These are phyloP conservation scores for Schwanniomyces polymorphus DNA, from an alignment of 805 yeast genomes.

Conservation along the genomic window DNA sequence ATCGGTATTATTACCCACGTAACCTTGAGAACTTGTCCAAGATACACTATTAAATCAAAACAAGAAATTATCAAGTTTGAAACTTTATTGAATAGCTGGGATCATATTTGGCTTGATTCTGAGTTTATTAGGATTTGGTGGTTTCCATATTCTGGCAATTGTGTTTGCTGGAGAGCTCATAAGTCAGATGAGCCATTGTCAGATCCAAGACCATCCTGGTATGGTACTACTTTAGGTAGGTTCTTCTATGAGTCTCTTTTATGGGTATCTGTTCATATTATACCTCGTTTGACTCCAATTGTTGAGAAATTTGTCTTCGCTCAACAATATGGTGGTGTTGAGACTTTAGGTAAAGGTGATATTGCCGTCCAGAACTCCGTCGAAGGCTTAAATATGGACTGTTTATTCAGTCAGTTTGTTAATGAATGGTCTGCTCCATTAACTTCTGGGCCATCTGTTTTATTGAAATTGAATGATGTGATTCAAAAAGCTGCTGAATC, in stretches of 20 bases:
- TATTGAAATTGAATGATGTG: slow-evolving; percentile 60
- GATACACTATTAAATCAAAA: slow-evolving; percentile 73
- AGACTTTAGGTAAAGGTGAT: slow-evolving; percentile 60
- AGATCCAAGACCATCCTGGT: slow-evolving; percentile 74
- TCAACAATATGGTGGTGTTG: slow-evolving; percentile 79
- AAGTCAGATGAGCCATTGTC: slow-evolving; percentile 68
- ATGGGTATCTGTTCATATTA: slow-evolving; percentile 73
- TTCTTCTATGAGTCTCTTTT: slow-evolving; percentile 75
- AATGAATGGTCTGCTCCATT: slow-evolving; percentile 98
- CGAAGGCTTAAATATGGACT: slow-evolving; percentile 92
- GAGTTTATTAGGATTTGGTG: slow-evolving; percentile 96
- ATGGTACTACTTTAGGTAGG: slow-evolving; percentile 79
- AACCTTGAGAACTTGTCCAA: slow-evolving; percentile 81
- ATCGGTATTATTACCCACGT: slow-evolving; percentile 87
- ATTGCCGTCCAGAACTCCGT: slow-evolving; percentile 77
- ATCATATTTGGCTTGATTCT: slow-evolving; percentile 79
- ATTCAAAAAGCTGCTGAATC: slow-evolving; percentile 58
- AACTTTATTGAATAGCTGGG: slow-evolving; percentile 71
- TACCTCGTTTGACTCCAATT: slow-evolving; percentile 77
- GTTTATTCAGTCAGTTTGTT: slow-evolving; percentile 89
- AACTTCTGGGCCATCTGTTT: slow-evolving; percentile 69
- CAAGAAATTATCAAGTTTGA: slow-evolving; percentile 83
- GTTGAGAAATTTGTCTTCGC: slow-evolving; percentile 83
- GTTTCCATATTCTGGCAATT: slow-evolving; percentile 89
- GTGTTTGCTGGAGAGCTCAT: slow-evolving; percentile 88